These are phyloP conservation scores for Populus hybrid DNA, from an alignment of 441 rosid species.

Conservation along the genomic window DNA sequence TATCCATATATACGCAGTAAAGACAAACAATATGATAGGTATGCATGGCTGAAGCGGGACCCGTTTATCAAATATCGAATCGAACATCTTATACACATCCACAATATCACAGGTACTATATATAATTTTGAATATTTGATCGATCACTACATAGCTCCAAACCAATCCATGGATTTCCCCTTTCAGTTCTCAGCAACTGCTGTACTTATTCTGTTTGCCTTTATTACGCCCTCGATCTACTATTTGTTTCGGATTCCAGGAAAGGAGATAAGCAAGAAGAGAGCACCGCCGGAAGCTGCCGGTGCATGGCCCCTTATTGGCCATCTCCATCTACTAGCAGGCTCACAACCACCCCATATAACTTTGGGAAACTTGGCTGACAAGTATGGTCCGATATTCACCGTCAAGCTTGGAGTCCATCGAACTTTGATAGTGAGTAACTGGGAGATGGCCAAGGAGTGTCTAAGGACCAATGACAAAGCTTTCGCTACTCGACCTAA, in stretches of 20 bases:
- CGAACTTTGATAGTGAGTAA: conserved; percentile 27
- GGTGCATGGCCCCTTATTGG: conserved; percentile 43
- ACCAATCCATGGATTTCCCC: background rate
- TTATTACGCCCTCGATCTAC: background rate
- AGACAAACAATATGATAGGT: too few species aligned
- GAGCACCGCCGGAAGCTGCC: conserved; percentile 12
- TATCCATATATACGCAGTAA: too few species aligned
- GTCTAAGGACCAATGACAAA: conserved; percentile 26
- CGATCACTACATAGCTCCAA: too few species aligned
- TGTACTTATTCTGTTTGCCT: background rate
- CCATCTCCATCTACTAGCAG: conserved; percentile 29
- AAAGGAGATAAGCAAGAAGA: background rate
- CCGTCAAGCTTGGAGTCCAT: conserved; percentile 26
- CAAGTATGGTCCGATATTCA: conserved; percentile 30
- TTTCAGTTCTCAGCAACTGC: background rate
- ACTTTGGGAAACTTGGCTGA: conserved; percentile 32
- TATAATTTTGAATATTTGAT: too few species aligned
- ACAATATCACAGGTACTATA: too few species aligned
- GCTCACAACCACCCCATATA: conserved; percentile 17
- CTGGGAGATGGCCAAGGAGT: conserved; percentile 25
- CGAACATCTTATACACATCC: too few species aligned
- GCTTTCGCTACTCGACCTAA: conserved; percentile 21
- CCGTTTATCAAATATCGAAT: too few species aligned
- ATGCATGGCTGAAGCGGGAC: too few species aligned
- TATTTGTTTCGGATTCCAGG: background rate